Evolutionary conservation across 352 stramenopile genomes (phyloP), one percentile per base, ranked within the genome.

Genomic region (Phytophthora palmivora): DNA sequence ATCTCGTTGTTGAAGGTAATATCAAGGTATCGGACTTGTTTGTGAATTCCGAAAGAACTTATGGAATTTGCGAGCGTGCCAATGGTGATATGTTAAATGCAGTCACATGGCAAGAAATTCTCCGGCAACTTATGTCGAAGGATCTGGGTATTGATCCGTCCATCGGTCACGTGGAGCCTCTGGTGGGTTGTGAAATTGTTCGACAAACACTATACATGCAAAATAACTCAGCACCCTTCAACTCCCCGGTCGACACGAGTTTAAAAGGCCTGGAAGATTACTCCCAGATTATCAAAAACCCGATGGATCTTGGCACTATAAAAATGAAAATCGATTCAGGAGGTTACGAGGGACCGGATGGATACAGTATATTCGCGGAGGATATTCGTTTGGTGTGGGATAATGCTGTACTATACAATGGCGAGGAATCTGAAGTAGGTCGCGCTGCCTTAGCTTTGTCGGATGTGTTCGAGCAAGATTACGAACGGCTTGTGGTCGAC

Each of bases 291-390:
- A 73, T 98, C 18, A 97, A 96, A 62, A 76, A 79, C 19, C 92
- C 92, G 16, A 97, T 97, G 87, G 92, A 98, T 76, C 59, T 98
- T 14, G 85, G 88, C 6, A 97, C 91, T 12, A 91, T 98, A 32
- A 89, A 89, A 51, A 78, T 77, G 30, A 87, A 77, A 26, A 76
- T 96, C 18, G 81, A 92, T 57, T 80, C 64, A 18, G 87, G 85
- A 42, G 58, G 60, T n/a, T 96, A 96, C 60, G 86, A 95, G 73
- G 70, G 73, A 38, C 51, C 65, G 0, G 47, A 72, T 24, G 84
- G 79, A 2, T 79, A 89, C 49, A 72, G 90, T 41, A 67, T 64
- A 0, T 96, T 96, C 62, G 84, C 84, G 0, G 56, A 70, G 9
- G 87, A 96, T 56, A 77, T 94, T 41, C 84, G 84, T n/a, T 70